These are phyloP conservation scores for Lipomyces chichibuensis DNA, from an alignment of 805 yeast genomes.

Conservation along the genomic window DNA sequence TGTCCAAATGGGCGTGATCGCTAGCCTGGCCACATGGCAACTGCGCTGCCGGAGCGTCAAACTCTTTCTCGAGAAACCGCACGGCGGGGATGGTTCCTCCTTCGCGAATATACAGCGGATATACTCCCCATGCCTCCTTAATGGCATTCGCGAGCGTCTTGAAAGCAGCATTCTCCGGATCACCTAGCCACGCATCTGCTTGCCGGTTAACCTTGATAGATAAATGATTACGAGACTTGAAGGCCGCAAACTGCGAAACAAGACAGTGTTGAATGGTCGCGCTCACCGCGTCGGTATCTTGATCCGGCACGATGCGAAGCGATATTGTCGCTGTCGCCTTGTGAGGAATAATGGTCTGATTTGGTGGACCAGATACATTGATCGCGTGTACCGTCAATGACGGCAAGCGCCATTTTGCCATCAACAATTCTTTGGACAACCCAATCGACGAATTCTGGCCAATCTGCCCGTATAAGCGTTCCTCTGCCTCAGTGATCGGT, in stretches of 20 bases:
- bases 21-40: constrained; percentile 95
- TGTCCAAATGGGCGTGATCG: constrained; percentile 89
- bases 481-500: constrained; percentile 61
- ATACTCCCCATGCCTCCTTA: constrained; percentile 71
- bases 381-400: constrained; percentile 84
- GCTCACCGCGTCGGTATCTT: constrained; percentile 65
- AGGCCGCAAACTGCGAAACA: constrained; percentile 50
- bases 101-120: constrained; percentile 73
- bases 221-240: constrained; percentile 66
- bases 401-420: constrained; percentile 87
- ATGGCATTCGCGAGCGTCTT: constrained; percentile 66
- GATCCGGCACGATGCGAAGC: constrained; percentile 87
- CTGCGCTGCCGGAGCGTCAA: constrained; percentile 89
- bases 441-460: constrained; percentile 45
- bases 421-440: constrained; percentile 52
- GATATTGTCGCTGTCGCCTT: constrained; percentile 76
- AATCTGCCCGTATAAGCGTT: constrained; percentile 63
- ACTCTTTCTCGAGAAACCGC: constrained; percentile 76
- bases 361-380: constrained; percentile 86
- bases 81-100: constrained; percentile 97
- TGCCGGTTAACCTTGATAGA: constrained; percentile 68
- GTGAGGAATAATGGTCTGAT: constrained; percentile 87
- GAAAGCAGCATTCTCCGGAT: constrained; percentile 74
- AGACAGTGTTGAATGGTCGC: constrained; percentile 54
- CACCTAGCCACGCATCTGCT: constrained; percentile 97